These are phyloP conservation scores for Escallonia rubra DNA, from an alignment of 129 eudicot genomes.

Conservation along the genomic window DNA sequence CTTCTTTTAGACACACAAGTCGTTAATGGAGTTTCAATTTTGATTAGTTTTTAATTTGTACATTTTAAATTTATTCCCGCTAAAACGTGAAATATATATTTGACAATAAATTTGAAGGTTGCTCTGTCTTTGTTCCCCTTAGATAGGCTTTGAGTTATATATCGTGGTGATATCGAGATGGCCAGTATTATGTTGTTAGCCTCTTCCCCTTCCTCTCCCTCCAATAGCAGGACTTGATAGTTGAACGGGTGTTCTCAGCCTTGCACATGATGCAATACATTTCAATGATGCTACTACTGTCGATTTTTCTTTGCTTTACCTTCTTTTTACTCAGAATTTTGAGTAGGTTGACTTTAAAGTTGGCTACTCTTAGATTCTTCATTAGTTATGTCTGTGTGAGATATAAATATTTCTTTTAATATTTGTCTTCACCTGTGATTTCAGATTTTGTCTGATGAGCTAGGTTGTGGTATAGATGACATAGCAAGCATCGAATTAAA, in stretches of 20 bases:
- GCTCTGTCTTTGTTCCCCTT: too few species aligned
- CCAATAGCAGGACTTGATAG: not conserved
- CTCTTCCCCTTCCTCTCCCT: not conserved
- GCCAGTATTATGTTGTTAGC: not conserved
- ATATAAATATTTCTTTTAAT: not conserved
- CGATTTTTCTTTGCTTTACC: not conserved
- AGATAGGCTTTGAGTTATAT: too few species aligned
- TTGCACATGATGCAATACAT: not conserved
- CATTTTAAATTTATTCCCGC: too few species aligned
- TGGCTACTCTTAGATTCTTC: not conserved
- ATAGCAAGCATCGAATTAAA: constrained; percentile 70
- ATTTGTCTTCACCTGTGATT: not conserved
- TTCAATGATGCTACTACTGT: not conserved
- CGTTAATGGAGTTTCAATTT: too few species aligned
- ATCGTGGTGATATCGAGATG: too few species aligned
- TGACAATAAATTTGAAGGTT: too few species aligned
- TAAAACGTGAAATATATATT: too few species aligned
- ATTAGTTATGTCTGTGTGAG: not conserved
- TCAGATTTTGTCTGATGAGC: constrained; percentile 75
- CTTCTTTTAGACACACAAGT: too few species aligned
- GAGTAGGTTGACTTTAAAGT: not conserved
- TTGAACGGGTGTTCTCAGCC: not conserved
- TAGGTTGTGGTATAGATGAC: constrained; percentile 63
- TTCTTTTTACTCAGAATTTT: not conserved
- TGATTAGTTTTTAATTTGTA: too few species aligned